These are phyloP conservation scores for Ceratobasidium papillatum DNA, from an alignment of 1,284 basidiomycete species.

Conservation along the genomic window DNA sequence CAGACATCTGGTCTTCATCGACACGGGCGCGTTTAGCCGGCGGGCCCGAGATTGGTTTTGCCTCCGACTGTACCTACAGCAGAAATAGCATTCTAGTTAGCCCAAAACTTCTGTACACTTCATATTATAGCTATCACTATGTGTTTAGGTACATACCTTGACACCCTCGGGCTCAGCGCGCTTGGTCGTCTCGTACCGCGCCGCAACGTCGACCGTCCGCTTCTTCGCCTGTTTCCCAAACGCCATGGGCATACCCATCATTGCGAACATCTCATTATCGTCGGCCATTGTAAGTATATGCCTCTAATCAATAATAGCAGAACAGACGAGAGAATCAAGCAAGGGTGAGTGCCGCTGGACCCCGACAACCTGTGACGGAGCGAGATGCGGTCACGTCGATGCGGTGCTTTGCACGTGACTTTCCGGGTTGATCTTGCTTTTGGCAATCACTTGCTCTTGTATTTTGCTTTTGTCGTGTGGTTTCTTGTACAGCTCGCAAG, in stretches of 20 bases:
- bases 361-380: slow-evolving; percentile 8
- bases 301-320: neutral
- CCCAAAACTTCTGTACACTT: neutral
- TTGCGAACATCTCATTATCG: slow-evolving; percentile 72
- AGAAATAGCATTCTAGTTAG: neutral
- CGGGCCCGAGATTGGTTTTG: slow-evolving; percentile 5
- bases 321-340: neutral
- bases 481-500: neutral
- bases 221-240: slow-evolving; percentile 77
- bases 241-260: slow-evolving; percentile 72
- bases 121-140: neutral
- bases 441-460: slow-evolving; percentile 7
- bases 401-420: slow-evolving; percentile 31
- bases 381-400: slow-evolving; percentile 6
- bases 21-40: slow-evolving; percentile 31
- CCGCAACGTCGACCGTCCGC: slow-evolving; percentile 64
- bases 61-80: slow-evolving; percentile 6
- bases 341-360: neutral
- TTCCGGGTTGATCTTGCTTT: slow-evolving; percentile 6
- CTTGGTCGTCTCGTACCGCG: slow-evolving; percentile 77
- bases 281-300: slow-evolving; percentile 47
- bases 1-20: neutral
- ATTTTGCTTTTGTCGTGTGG: neutral
- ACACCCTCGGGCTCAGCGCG: slow-evolving; percentile 56
- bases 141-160: neutral